Base-by-base conservation (phyloP, 352 stramenopile species). In the Phytopythium sindhum region DNA sequence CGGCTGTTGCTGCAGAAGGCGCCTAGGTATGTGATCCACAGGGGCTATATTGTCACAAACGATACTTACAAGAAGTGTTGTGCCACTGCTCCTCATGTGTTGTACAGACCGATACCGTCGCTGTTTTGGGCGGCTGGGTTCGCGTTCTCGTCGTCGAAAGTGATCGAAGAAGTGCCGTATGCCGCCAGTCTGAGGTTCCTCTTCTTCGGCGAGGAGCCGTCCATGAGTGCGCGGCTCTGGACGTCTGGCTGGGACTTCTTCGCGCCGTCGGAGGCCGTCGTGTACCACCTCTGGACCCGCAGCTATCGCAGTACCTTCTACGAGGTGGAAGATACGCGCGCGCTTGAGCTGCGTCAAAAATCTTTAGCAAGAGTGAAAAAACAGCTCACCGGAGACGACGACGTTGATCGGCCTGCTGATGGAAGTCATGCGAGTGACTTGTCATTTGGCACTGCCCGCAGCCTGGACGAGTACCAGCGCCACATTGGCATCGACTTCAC, bases 161-260 rank as follows among this genome's bases (percentile, higher is more conserved):
- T 89, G 3, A 73, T 91, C 3, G 28, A 52, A 5, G 75, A 91
- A 63, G 91, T 95, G 31, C 89, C 85, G 0, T 98, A 98, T 67
- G 93, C 98, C 67, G 70, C 68, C 8, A 76, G 65, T 23, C 65
- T 98, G 14, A 81, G 80, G 14, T 87, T 97, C 55, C 68, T 98
- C 4, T 99, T 98, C 66, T 98, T 98, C 69, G 95, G 95, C 28
- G 95, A 99, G 79, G 95, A 98, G 74, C 67, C 88, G 5, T 83
- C 72, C 21, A 97, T 98, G 91, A 93, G 92, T 50, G 86, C 87
- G 17, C 76, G 93, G 33, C 75, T 98, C 9, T 98, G 85, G 75
- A 98, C 90, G 5, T 72, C 84, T 23, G 93, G 93, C 0, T 98
- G 85, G 78, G 81, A 98, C 62, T 97, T 98, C 44, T 98, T 89